A percentile compares a stretch with the other conserved stretches of the same genome.
These are phyloP conservation scores for Candida labiduridarum DNA, from an alignment of 1,139 yeast genomes.

Conservation along the genomic window DNA sequence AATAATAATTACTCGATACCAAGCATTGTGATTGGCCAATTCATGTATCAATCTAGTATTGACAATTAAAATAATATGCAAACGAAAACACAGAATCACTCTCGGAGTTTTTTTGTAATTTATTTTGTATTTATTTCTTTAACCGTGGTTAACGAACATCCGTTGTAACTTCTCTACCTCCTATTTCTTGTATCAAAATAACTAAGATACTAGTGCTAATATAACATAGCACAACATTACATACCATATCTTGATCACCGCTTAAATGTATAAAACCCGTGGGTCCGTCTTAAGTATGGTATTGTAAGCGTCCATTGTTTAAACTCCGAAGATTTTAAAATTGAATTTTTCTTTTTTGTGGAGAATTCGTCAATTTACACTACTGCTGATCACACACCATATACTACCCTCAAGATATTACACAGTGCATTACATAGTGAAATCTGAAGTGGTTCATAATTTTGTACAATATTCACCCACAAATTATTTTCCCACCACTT, in stretches of 20 bases:
- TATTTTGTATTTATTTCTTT: not conserved
- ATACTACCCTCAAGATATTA: not conserved
- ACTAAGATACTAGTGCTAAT: no score
- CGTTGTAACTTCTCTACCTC: no score
- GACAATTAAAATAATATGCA: not conserved
- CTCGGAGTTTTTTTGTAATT: not conserved
- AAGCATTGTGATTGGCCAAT: not conserved
- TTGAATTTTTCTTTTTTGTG: not conserved
- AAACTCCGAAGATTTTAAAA: not conserved
- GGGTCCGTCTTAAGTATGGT: not conserved
- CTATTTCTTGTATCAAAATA: no score
- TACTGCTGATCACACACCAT: not conserved
- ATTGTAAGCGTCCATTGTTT: not conserved
- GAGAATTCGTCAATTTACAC: not conserved
- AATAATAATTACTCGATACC: not conserved
- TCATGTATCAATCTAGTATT: not conserved
- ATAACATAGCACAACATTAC: no score
- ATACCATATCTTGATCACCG: no score
- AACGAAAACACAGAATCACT: not conserved
- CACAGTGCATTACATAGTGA: not conserved
- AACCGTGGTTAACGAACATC: no score
- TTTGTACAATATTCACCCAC: not conserved
- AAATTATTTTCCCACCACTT: not conserved
- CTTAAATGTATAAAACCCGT: no score
- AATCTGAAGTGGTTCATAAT: no score